phyloP scores from a whole-genome alignment of 805 yeast genomes.

The Lipomyces lipofer region DNA sequence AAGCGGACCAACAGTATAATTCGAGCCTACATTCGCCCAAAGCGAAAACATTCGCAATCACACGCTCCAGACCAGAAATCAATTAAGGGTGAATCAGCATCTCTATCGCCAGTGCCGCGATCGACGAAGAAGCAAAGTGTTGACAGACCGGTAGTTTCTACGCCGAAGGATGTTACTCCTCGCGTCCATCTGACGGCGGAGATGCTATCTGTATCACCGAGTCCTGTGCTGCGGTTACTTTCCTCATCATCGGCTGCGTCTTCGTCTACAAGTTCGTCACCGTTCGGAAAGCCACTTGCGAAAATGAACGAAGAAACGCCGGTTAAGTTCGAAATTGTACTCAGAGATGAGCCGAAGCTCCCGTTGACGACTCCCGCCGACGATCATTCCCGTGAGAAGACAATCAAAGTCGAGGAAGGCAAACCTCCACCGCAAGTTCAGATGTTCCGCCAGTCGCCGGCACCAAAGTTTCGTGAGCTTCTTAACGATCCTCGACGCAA shows the following conservation, averaged over 20 bases:
- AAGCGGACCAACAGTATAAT: background rate
- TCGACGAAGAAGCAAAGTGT: background rate
- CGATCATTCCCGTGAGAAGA: too few relatives aligned
- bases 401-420: too few relatives aligned
- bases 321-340: too few relatives aligned
- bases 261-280: conserved; percentile 1
- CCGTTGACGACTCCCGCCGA: too few relatives aligned
- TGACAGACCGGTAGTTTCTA: background rate
- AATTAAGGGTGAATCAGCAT: background rate
- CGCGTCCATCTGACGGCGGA: conserved; percentile 3
- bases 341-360: too few relatives aligned
- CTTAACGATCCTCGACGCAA: conserved; percentile 14
- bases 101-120: background rate
- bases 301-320: too few relatives aligned
- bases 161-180: background rate
- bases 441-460: too few relatives aligned
- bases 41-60: background rate
- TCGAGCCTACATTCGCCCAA: conserved; percentile 3
- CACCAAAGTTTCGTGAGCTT: background rate
- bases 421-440: too few relatives aligned
- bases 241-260: background rate
- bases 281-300: background rate
- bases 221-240: conserved; percentile 2
- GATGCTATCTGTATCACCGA: background rate
- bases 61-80: background rate